phyloP scores from a whole-genome alignment of 2,329 filamentous ascomycete genomes.

The Cordyceps cateniannulata region DNA sequence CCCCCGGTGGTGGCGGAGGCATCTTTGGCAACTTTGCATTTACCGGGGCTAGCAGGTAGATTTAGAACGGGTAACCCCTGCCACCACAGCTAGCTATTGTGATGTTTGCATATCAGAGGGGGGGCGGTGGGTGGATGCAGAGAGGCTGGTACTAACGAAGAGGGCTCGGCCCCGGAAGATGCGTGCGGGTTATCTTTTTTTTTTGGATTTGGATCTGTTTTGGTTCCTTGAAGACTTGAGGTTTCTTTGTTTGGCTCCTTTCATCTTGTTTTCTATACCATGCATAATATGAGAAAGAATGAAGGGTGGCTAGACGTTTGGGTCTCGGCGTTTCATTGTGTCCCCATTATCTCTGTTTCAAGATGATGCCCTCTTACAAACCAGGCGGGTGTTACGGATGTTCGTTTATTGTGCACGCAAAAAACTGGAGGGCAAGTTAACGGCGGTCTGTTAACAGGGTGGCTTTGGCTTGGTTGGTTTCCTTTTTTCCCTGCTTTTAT shows the following conservation, averaged over 20 bases:
- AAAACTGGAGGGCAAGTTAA: background rate
- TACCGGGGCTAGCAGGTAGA: conserved; percentile 32
- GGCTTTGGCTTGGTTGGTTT: background rate
- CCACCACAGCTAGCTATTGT: no score
- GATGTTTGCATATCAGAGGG: background rate
- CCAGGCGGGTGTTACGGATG: background rate
- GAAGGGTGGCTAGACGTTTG: background rate
- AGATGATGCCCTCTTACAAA: background rate
- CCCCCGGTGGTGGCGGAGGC: conserved; percentile 67
- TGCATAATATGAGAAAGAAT: background rate
- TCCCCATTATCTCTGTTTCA: background rate
- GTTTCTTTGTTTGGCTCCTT: conserved; percentile 2
- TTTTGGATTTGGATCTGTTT: conserved; percentile 1
- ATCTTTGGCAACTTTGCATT: conserved; percentile 69
- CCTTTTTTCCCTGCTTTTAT: background rate
- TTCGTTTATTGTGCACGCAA: background rate
- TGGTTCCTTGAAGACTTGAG: background rate
- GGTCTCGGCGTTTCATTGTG: background rate
- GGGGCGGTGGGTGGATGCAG: background rate
- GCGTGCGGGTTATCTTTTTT: background rate
- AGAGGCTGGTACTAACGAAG: background rate
- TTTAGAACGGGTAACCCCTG: background rate
- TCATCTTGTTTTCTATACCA: conserved; percentile 10
- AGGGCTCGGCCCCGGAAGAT: background rate
- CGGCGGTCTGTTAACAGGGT: background rate